Conservation (phyloP, 2,329 filamentous ascomycete species). For the Phyllosticta capitalensis region DNA sequence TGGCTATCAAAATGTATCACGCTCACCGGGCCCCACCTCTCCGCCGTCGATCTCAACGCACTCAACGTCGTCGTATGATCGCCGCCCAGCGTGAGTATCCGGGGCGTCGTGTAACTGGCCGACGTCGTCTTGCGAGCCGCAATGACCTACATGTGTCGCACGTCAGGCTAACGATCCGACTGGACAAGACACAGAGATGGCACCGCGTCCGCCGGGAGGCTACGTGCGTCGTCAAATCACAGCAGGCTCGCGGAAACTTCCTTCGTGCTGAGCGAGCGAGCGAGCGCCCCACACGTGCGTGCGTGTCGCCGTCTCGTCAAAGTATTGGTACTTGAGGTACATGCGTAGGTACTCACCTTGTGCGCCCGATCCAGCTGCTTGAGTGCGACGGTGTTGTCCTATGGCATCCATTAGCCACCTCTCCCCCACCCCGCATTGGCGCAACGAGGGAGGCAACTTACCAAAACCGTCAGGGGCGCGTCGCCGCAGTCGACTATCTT, state of each 20-base stretch:
- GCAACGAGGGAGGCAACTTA: too few relatives aligned
- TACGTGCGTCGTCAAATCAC: neutral
- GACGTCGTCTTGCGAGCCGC: slow-evolving; percentile 39
- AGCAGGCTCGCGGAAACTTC: neutral
- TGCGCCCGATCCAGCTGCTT: slow-evolving; percentile 46
- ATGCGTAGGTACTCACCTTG: slow-evolving; percentile 32
- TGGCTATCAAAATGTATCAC: slow-evolving; percentile 51
- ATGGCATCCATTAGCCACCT: neutral
- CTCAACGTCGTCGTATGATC: slow-evolving; percentile 49
- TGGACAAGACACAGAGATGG: neutral
- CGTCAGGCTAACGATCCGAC: slow-evolving; percentile 1
- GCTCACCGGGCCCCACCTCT: slow-evolving; percentile 45
- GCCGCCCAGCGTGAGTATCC: slow-evolving; percentile 45
- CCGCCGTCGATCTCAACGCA: slow-evolving; percentile 40
- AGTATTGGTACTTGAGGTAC: neutral
- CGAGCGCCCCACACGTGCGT: neutral
- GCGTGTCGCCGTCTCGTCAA: neutral
- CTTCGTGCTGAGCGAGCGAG: neutral
- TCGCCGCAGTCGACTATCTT: slow-evolving; percentile 48
- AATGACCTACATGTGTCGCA: slow-evolving; percentile 25
- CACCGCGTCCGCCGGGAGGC: neutral
- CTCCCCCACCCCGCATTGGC: too few relatives aligned
- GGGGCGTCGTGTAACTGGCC: slow-evolving; percentile 35
- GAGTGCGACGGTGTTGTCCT: slow-evolving; percentile 46
- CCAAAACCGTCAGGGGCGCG: slow-evolving; percentile 41